Base-by-base conservation (phyloP, 106 monocot species). In the Dioscorea zingiberensis region DNA sequence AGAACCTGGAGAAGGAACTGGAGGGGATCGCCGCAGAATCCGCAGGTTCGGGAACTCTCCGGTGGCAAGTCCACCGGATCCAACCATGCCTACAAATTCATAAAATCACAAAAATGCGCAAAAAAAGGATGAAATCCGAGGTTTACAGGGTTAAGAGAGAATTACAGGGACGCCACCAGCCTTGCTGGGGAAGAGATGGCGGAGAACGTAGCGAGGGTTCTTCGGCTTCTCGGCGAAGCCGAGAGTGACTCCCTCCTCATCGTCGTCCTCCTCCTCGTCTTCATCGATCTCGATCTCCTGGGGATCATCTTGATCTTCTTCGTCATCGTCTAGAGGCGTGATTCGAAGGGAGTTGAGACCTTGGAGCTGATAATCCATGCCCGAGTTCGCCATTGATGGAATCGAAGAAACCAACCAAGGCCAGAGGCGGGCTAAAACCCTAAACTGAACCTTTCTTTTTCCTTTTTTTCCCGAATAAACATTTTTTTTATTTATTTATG, bases 1-100 rank as follows among this genome's bases (percentile, higher is more conserved):
- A 69, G 38, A 48, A 88, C 95, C 88, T 95, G 87, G 48, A 95
- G 85, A 79, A 91, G 65, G 66, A 95, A 95, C 62, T 91, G 91
- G 27, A 91, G 83, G 7, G 91, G 91, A 71, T 88, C 85, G 4
- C 77, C 77, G 22, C 91, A 95, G 58, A 95, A 88, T 4, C 88
- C 83, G 48, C 95, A 95, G 9, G n/a, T 64, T 16, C 71, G 69
- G 55, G 74, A 75, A 29, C 84, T 75, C 71, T 64, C 78, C 18
- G 44, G 6, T 3, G 95, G 95, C 68, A 88, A 72, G 69, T 77
- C 73, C 53, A 85, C 67, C 13, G 95, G 91, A 55, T 91, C 83
- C 48, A 95, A 56, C 95, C 95, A 95, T 2, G 95, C 91, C 95
- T 95, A 24, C 5, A 65, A 53, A 62, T 4, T 12, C 17, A 21